Conservation (phyloP, 768 basidiomycete species). For the Lanmaoa pseudosensibilis region DNA sequence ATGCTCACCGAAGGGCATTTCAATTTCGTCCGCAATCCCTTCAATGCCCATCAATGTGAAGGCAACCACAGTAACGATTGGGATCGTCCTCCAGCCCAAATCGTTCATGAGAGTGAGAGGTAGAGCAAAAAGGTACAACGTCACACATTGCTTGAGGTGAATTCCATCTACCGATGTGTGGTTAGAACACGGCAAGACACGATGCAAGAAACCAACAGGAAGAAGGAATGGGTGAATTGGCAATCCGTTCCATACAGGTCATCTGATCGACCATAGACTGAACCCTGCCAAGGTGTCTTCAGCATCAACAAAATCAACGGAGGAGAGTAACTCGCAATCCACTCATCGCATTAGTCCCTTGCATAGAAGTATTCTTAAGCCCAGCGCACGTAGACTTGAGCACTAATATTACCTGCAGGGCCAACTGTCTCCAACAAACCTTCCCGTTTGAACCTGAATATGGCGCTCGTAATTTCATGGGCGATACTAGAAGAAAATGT, state of each 20-base stretch:
- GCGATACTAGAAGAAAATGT: conserved; percentile 54
- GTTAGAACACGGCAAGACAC: conserved; percentile 6
- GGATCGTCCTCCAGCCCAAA: conserved; percentile 80
- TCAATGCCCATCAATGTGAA: conserved; percentile 95
- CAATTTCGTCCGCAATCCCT: conserved; percentile 93
- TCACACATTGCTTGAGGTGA: conserved; percentile 94
- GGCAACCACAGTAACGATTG: conserved; percentile 82
- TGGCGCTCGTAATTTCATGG: conserved; percentile 68
- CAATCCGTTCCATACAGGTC: conserved; percentile 85
- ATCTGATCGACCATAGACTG: conserved; percentile 85
- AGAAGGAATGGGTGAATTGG: conserved; percentile 80
- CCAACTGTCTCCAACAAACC: conserved; percentile 88
- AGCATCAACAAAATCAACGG: not conserved
- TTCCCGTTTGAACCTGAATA: conserved; percentile 76
- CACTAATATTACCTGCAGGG: conserved; percentile 62
- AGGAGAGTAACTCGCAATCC: conserved; percentile 46
- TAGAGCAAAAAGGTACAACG: conserved; percentile 86
- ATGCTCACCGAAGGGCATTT: conserved; percentile 85
- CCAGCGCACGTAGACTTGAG: not conserved
- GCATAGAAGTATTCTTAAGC: conserved; percentile 3
- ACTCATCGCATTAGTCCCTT: conserved; percentile 78
- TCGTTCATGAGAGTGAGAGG: conserved; percentile 85
- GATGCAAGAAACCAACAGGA: conserved; percentile 51
- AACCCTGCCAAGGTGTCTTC: conserved; percentile 46
- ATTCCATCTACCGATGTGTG: conserved; percentile 61